phyloP scores from a whole-genome alignment of 805 yeast genomes.

The Candida krabiensis region DNA sequence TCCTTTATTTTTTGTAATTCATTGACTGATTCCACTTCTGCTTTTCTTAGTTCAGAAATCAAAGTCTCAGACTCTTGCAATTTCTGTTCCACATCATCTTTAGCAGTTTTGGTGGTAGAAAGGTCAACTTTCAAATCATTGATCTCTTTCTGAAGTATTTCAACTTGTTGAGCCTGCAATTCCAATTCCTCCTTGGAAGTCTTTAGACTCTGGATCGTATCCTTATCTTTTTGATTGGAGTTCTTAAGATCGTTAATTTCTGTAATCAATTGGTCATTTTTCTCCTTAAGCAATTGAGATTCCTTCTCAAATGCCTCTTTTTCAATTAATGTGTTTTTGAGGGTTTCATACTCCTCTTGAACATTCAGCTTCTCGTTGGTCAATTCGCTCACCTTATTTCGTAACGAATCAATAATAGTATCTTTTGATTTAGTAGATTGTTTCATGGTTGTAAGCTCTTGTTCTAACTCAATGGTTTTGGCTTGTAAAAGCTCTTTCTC shows the following conservation, averaged over 20 bases:
- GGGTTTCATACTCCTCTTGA: constrained; percentile 5
- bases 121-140: background rate
- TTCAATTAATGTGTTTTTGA: constrained; percentile 1
- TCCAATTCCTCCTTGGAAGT: background rate
- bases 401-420: constrained; percentile 1
- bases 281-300: background rate
- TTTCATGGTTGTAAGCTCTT: background rate
- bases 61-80: background rate
- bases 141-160: no score
- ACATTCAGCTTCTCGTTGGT: background rate
- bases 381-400: background rate
- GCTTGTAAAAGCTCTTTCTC: constrained; percentile 1
- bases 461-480: background rate
- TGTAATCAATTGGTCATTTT: background rate
- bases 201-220: background rate
- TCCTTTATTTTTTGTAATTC: background rate
- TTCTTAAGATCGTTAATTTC: background rate
- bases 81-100: background rate
- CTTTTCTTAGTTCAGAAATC: background rate
- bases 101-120: background rate
- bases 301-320: constrained; percentile 4
- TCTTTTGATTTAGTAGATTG: background rate
- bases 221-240: background rate
- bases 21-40: background rate
- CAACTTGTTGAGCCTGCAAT: background rate